Percentiles rank a stretch among this genome's conserved stretches.
Evolutionary conservation across 169 alveolate species (phyloP).

Genomic region (Perkinsus chesapeaki): DNA sequence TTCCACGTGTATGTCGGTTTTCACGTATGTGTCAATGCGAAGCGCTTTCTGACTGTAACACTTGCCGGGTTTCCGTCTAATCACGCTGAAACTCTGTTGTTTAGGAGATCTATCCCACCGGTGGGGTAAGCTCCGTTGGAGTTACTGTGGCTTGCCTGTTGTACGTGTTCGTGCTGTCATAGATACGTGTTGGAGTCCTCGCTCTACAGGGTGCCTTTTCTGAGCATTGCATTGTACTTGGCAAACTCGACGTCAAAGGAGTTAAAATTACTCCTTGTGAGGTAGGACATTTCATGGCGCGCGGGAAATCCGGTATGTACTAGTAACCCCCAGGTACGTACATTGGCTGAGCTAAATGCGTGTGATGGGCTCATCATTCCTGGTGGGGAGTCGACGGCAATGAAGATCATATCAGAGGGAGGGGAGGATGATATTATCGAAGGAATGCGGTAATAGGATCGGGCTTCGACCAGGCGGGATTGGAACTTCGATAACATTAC

Average conservation of each 20-base stretch:
- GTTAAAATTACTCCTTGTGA: not conserved
- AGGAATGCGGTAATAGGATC: not conserved
- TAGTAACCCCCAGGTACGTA: conserved; percentile 10
- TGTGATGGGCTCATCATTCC: conserved; percentile 27
- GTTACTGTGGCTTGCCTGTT: too few species aligned
- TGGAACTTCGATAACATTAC: too few species aligned
- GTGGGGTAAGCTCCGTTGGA: too few species aligned
- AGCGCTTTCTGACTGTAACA: too few species aligned
- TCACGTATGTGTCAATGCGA: too few species aligned
- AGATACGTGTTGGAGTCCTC: conserved; percentile 12
- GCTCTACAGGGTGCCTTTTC: conserved; percentile 27
- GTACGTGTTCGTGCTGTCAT: too few species aligned
- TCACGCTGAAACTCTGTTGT: too few species aligned
- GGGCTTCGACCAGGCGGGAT: not conserved
- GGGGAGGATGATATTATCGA: conserved; percentile 2
- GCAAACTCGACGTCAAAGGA: not conserved
- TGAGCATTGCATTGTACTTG: conserved; percentile 6
- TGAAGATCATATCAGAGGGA: conserved; percentile 29
- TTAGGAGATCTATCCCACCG: too few species aligned
- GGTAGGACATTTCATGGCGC: not conserved
- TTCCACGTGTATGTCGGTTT: too few species aligned
- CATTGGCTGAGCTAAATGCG: not conserved
- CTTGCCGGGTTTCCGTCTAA: too few species aligned
- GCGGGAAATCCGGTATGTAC: not conserved
- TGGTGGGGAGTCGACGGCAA: conserved; percentile 35